Evolutionary conservation across 1,139 yeast species (phyloP).

Genomic region (Debaryomyces psychrophilus): DNA sequence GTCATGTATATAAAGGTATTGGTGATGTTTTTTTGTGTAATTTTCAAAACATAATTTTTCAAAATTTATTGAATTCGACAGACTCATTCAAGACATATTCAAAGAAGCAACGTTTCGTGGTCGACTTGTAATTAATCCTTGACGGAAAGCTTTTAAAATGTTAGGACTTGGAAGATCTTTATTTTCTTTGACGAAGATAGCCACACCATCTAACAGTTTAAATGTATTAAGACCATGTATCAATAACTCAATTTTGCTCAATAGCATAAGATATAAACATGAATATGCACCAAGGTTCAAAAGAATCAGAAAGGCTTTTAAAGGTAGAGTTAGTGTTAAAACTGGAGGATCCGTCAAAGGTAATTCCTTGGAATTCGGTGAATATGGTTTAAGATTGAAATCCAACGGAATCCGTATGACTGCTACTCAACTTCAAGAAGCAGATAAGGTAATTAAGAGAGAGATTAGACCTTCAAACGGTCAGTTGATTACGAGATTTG

Average conservation of each 20-base stretch:
- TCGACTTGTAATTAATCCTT: not conserved
- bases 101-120: not conserved
- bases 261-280: constrained; percentile 60
- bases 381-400: constrained; percentile 83
- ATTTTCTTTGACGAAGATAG: constrained; percentile 5
- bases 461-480: constrained; percentile 76
- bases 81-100: not conserved
- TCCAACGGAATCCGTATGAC: constrained; percentile 83
- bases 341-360: constrained; percentile 95
- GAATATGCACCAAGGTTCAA: constrained; percentile 87
- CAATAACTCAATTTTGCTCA: constrained; percentile 1
- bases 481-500: constrained; percentile 74
- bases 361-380: constrained; percentile 76
- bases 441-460: constrained; percentile 83
- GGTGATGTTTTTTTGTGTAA: constrained; percentile 8
- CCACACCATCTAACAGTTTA: not conserved
- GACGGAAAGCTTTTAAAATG: constrained; percentile 5
- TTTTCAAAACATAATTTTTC: not conserved
- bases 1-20: constrained; percentile 7
- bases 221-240: constrained; percentile 4
- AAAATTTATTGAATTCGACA: constrained; percentile 3
- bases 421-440: constrained; percentile 91
- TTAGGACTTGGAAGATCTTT: constrained; percentile 15
- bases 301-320: constrained; percentile 77
- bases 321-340: constrained; percentile 93